These are phyloP conservation scores for Geotrichum histeridarum DNA, from an alignment of 1,139 yeast species.

Conservation along the genomic window DNA sequence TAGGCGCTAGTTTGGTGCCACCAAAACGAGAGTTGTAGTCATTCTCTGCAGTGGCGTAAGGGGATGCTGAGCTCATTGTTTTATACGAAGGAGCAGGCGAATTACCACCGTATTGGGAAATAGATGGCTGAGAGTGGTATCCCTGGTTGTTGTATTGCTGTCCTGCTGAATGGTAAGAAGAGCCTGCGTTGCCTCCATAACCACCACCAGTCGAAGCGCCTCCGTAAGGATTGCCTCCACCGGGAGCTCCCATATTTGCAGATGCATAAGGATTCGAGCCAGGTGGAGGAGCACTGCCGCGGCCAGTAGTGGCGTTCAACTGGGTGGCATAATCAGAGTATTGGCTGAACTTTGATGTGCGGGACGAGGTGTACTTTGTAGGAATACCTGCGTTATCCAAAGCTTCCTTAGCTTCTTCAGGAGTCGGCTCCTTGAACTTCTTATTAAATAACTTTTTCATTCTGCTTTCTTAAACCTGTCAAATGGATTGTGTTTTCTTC, in stretches of 20 bases:
- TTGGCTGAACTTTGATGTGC: constrained; percentile 36
- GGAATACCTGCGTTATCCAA: constrained; percentile 33
- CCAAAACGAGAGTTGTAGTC: constrained; percentile 28
- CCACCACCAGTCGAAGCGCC: constrained; percentile 27
- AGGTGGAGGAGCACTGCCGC: constrained; percentile 15
- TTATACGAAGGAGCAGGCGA: constrained; percentile 20
- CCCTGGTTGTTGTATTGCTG: not conserved
- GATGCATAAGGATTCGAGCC: constrained; percentile 21
- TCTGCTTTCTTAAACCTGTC: not conserved
- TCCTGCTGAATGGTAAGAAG: not conserved
- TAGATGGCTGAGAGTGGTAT: not conserved
- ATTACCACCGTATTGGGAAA: constrained; percentile 30
- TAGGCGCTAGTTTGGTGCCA: constrained; percentile 25
- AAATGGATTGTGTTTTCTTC: no score
- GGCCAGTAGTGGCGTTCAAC: constrained; percentile 20
- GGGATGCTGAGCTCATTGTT: constrained; percentile 21
- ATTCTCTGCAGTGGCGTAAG: constrained; percentile 30
- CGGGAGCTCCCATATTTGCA: not conserved
- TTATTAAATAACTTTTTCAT: constrained; percentile 37
- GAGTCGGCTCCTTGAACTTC: constrained; percentile 36
- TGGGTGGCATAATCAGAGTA: constrained; percentile 35
- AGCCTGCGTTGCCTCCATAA: not conserved
- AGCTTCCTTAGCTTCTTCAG: constrained; percentile 34
- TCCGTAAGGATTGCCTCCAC: constrained; percentile 38
- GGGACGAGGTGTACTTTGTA: constrained; percentile 22